Evolutionary conservation across 2,329 filamentous ascomycete genomes (phyloP).

Genomic region (Penicillium sp.): DNA sequence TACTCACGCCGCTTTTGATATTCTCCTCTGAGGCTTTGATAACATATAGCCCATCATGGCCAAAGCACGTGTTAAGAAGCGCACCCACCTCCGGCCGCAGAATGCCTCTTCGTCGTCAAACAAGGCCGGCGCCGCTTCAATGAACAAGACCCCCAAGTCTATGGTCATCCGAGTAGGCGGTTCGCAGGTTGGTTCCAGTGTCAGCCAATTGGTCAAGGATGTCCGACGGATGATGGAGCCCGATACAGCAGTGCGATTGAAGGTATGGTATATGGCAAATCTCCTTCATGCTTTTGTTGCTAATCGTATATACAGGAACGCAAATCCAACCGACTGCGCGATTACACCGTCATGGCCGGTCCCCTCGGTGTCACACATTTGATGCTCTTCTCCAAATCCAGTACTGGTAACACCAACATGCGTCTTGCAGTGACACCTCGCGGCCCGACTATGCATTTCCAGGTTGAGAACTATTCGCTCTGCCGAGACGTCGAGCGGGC

Average conservation of each 20-base stretch:
- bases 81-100: constrained; percentile 74
- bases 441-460: constrained; percentile 90
- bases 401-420: constrained; percentile 88
- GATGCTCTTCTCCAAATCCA: constrained; percentile 87
- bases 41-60: constrained; percentile 60
- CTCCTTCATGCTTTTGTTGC: background rate
- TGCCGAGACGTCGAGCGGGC: constrained; percentile 86
- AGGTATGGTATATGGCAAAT: constrained; percentile 47
- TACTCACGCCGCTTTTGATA: background rate
- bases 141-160: constrained; percentile 76
- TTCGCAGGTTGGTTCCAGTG: constrained; percentile 85
- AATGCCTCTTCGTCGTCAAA: constrained; percentile 53
- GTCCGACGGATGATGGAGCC: constrained; percentile 95
- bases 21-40: constrained; percentile 5
- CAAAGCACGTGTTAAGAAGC: constrained; percentile 79
- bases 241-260: constrained; percentile 83
- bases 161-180: constrained; percentile 98
- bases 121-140: constrained; percentile 62
- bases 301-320: constrained; percentile 59
- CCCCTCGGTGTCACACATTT: constrained; percentile 91
- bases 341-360: constrained; percentile 94
- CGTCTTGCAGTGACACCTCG: constrained; percentile 83
- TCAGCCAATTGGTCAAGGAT: constrained; percentile 89
- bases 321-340: constrained; percentile 80
- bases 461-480: constrained; percentile 91